Conservation (phyloP, 352 stramenopile genomes). For the Phytophthora melonis region DNA sequence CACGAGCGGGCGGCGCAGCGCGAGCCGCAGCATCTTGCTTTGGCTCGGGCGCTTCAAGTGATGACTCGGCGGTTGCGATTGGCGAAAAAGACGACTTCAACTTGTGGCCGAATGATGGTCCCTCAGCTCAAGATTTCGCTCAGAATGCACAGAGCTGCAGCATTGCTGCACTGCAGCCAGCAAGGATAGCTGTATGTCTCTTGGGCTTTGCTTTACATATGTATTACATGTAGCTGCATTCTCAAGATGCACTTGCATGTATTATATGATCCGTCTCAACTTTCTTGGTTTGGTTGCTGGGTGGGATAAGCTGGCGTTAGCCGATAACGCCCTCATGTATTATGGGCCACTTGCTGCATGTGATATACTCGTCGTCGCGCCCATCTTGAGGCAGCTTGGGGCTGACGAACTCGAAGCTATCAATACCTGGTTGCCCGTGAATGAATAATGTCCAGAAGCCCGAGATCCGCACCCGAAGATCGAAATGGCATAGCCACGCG, state of each 20-base stretch:
- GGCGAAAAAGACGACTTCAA: slow-evolving; percentile 3
- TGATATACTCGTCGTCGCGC: not conserved
- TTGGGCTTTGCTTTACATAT: too few species aligned
- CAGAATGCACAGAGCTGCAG: too few species aligned
- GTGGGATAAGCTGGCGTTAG: too few species aligned
- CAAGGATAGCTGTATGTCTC: too few species aligned
- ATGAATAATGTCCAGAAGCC: not conserved
- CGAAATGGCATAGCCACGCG: slow-evolving; percentile 1
- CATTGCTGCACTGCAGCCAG: too few species aligned
- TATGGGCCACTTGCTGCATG: not conserved
- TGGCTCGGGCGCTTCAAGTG: slow-evolving; percentile 12
- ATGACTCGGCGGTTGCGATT: not conserved
- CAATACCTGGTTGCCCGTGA: not conserved
- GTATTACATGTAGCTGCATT: too few species aligned
- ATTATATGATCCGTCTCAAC: too few species aligned
- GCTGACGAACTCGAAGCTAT: not conserved
- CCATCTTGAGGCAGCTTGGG: not conserved
- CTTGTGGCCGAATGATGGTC: not conserved
- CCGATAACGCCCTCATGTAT: not conserved
- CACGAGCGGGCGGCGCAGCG: not conserved
- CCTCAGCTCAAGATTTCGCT: not conserved
- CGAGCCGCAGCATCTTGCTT: slow-evolving; percentile 24
- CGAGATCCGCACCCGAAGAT: not conserved
- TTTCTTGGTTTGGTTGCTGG: too few species aligned
- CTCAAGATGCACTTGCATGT: too few species aligned